These are phyloP conservation scores for Calocybe gambosa DNA, from an alignment of 1,284 basidiomycete genomes.

Conservation along the genomic window DNA sequence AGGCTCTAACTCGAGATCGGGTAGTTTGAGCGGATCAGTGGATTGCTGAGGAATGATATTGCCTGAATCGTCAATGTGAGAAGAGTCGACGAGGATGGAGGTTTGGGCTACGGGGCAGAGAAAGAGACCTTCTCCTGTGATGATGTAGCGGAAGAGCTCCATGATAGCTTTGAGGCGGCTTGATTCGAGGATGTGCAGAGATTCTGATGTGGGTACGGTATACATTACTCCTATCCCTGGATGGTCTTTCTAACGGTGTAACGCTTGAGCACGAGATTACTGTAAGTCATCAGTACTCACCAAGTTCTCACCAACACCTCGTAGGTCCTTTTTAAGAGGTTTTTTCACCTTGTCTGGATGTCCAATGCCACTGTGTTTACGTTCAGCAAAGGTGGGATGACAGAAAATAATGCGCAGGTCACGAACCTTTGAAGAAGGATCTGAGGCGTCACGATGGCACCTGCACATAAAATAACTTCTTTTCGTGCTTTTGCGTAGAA, in stretches of 20 bases:
- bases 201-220: slow-evolving; percentile 12
- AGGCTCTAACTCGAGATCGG: slow-evolving; percentile 15
- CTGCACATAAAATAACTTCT: slow-evolving; percentile 25
- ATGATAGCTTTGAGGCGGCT: slow-evolving; percentile 10
- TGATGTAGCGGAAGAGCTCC: slow-evolving; percentile 16
- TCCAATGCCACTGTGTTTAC: slow-evolving; percentile 18
- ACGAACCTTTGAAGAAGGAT: slow-evolving; percentile 20
- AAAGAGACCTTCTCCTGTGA: slow-evolving; percentile 16
- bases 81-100: slow-evolving; percentile 13
- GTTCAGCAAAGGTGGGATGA: not conserved
- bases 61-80: slow-evolving; percentile 11
- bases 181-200: slow-evolving; percentile 12
- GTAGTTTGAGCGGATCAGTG: slow-evolving; percentile 6
- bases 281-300: too few relatives aligned
- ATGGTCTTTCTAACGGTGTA: too few relatives aligned
- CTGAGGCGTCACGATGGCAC: slow-evolving; percentile 25
- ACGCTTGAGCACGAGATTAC: too few relatives aligned
- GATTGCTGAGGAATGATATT: slow-evolving; percentile 4
- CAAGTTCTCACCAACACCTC: slow-evolving; percentile 18
- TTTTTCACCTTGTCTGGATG: slow-evolving; percentile 10
- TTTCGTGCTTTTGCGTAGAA: slow-evolving; percentile 19
- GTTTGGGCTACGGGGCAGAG: slow-evolving; percentile 8
- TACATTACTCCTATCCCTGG: slow-evolving; percentile 13
- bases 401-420: not conserved
- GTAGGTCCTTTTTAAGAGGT: slow-evolving; percentile 12